These are phyloP conservation scores for Podila horticola DNA, from an alignment of 192 early-diverging fungal species.

Conservation along the genomic window DNA sequence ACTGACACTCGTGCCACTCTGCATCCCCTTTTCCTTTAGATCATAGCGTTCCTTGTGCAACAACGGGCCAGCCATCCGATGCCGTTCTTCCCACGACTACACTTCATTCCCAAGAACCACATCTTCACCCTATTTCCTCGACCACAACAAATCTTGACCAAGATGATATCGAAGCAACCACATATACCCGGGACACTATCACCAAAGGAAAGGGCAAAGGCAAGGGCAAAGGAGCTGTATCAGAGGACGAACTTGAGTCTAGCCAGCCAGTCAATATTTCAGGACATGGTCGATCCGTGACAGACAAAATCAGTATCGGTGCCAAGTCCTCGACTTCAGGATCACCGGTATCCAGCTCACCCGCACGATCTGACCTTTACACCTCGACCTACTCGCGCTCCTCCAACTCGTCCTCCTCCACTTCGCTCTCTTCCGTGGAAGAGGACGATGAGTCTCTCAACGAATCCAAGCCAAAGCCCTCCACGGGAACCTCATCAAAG, in stretches of 20 bases:
- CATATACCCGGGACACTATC: background rate
- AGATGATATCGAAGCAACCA: background rate
- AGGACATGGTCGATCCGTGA: slow-evolving; percentile 1
- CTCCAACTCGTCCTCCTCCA: slow-evolving; percentile 21
- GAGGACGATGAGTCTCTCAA: slow-evolving; percentile 17
- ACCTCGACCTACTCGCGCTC: slow-evolving; percentile 11
- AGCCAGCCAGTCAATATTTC: background rate
- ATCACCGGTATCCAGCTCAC: slow-evolving; percentile 11
- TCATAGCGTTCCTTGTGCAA: background rate
- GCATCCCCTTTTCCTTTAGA: background rate
- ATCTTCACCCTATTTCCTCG: background rate
- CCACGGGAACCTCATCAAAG: background rate
- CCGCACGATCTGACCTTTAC: slow-evolving; percentile 18
- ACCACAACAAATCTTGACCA: slow-evolving; percentile 6
- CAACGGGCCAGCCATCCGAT: slow-evolving; percentile 22
- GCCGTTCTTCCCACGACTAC: slow-evolving; percentile 28
- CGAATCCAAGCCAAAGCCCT: background rate
- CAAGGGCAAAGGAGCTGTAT: slow-evolving; percentile 11
- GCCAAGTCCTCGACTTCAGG: background rate
- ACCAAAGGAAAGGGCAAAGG: slow-evolving; percentile 7
- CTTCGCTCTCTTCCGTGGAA: slow-evolving; percentile 21
- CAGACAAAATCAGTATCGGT: background rate
- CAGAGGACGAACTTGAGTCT: background rate
- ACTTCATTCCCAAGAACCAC: slow-evolving; percentile 13
- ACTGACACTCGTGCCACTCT: background rate